phyloP scores from a whole-genome alignment of 192 early-diverging fungal species.

The Coemansia sp. region DNA sequence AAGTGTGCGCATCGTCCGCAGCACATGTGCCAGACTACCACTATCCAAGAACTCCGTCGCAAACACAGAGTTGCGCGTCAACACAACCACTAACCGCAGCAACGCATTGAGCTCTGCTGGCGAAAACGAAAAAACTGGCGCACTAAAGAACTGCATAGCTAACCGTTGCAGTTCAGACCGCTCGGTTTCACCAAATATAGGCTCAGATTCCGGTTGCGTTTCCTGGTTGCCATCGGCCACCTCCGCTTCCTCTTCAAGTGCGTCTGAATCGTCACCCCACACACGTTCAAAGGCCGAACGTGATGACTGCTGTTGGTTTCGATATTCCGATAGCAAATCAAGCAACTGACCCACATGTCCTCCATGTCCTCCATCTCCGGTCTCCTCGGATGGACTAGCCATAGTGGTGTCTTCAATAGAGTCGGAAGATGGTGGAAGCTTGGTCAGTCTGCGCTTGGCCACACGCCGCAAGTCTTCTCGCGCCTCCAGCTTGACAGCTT shows the following conservation, averaged over 20 bases:
- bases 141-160: conserved; percentile 25
- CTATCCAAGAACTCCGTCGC: conserved; percentile 68
- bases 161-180: conserved; percentile 36
- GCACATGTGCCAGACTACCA: conserved; percentile 58
- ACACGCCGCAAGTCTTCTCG: conserved; percentile 41
- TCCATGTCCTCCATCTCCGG: conserved; percentile 8
- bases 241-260: neutral
- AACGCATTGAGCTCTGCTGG: conserved; percentile 59
- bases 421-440: conserved; percentile 43
- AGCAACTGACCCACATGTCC: conserved; percentile 13
- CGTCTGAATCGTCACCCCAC: conserved; percentile 5
- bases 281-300: conserved; percentile 29
- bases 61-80: conserved; percentile 67
- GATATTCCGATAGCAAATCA: conserved; percentile 1
- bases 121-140: conserved; percentile 18
- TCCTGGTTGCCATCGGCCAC: neutral
- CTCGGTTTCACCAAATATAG: conserved; percentile 27
- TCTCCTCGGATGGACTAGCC: neutral
- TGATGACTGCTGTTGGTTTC: neutral
- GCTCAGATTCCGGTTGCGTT: conserved; percentile 6
- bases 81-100: conserved; percentile 75
- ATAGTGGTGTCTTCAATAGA: conserved; percentile 17
- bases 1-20: conserved; percentile 34
- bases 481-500: conserved; percentile 17
- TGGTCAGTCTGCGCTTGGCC: conserved; percentile 42